phyloP scores from a whole-genome alignment of 768 basidiomycete species.

The Leccinum sublutescens region DNA sequence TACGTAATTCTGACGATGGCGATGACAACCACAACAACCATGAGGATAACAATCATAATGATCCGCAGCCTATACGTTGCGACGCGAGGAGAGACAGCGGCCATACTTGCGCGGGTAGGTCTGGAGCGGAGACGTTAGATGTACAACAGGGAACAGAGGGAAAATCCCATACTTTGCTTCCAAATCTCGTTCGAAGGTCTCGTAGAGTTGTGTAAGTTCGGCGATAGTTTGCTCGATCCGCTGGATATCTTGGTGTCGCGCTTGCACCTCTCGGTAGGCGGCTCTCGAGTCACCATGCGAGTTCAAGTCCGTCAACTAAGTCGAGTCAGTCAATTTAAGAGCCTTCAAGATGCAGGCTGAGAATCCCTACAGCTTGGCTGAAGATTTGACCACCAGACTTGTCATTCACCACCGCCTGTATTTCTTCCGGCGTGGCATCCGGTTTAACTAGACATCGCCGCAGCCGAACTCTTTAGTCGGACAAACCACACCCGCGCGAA shows the following conservation, averaged over 20 bases:
- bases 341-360: not conserved
- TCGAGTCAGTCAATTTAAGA: not conserved
- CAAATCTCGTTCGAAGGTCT: conserved; percentile 73
- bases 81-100: too few relatives aligned
- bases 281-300: conserved; percentile 86
- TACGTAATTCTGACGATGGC: conserved; percentile 35
- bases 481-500: not conserved
- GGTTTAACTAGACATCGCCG: conserved; percentile 90
- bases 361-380: conserved; percentile 67
- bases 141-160: not conserved
- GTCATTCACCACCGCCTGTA: conserved; percentile 83
- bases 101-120: conserved; percentile 59
- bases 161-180: conserved; percentile 69
- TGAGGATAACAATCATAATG: conserved; percentile 50
- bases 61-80: conserved; percentile 82
- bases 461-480: not conserved
- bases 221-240: conserved; percentile 91
- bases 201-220: conserved; percentile 93
- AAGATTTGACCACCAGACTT: conserved; percentile 84
- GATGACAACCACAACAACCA: conserved; percentile 59
- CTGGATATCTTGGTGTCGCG: conserved; percentile 92
- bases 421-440: conserved; percentile 86
- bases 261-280: conserved; percentile 94
- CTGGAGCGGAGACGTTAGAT: conserved; percentile 37
- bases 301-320: conserved; percentile 81